Evolutionary conservation across 2,329 filamentous ascomycete genomes (phyloP).

Genomic region (Coniella vitis): DNA sequence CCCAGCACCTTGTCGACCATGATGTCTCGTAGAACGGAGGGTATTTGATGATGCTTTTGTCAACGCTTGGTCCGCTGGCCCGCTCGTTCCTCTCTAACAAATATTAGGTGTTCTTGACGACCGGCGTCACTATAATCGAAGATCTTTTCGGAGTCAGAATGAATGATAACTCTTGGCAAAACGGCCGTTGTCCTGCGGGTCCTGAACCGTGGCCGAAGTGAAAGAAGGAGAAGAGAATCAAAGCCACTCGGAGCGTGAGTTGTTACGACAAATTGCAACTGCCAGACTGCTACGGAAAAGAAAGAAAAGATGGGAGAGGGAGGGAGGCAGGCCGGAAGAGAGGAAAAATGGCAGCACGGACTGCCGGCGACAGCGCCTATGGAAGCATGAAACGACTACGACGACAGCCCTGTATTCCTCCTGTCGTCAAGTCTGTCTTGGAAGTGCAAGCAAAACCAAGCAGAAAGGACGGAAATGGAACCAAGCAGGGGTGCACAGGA

Average conservation of each 20-base stretch:
- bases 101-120: constrained; percentile 23
- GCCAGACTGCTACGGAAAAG: constrained; percentile 5
- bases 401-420: constrained; percentile 5
- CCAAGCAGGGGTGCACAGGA: not conserved
- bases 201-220: constrained; percentile 5
- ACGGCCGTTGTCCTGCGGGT: constrained; percentile 11
- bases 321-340: not conserved
- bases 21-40: constrained; percentile 14
- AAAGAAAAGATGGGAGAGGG: not conserved
- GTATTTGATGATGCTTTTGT: not conserved
- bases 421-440: not conserved
- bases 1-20: constrained; percentile 52
- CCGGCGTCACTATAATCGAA: constrained; percentile 29
- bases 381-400: constrained; percentile 4
- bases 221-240: constrained; percentile 1
- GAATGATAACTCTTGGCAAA: constrained; percentile 6
- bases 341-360: constrained; percentile 4
- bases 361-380: constrained; percentile 1
- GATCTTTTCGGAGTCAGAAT: not conserved
- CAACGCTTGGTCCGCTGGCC: not conserved
- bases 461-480: constrained; percentile 8
- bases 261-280: not conserved
- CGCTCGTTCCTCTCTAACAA: no score
- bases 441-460: constrained; percentile 14
- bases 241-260: not conserved